Evolutionary conservation across 164 flowering plant genomes (phyloP).

Genomic region (Macadamia integrifolia): DNA sequence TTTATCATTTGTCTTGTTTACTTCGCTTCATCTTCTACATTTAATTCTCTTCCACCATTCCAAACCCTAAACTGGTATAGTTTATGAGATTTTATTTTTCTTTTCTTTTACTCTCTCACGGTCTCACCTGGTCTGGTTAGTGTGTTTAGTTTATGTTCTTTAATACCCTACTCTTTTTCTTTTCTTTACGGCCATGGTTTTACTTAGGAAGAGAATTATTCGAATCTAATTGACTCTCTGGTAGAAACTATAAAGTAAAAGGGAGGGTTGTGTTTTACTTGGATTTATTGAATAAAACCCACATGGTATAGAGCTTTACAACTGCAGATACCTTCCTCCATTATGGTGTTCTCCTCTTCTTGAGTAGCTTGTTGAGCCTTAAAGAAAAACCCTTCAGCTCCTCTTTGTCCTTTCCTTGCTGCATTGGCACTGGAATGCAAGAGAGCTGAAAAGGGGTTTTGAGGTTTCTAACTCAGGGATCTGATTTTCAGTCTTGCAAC

Average conservation of each 20-base stretch:
- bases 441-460: constrained; percentile 13
- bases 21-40: background rate
- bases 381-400: constrained; percentile 9
- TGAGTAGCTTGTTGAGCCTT: constrained; percentile 14
- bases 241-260: constrained; percentile 21
- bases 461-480: constrained; percentile 13
- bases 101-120: no score
- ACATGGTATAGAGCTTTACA: constrained; percentile 39
- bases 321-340: constrained; percentile 53
- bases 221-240: constrained; percentile 6
- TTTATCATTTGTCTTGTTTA: background rate
- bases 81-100: background rate
- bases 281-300: constrained; percentile 26
- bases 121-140: background rate
- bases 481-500: constrained; percentile 8
- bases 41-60: background rate
- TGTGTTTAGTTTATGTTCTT: background rate
- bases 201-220: constrained; percentile 1
- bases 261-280: constrained; percentile 20
- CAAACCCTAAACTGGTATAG: constrained; percentile 8
- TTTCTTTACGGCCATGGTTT: background rate
- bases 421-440: constrained; percentile 25
- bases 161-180: background rate
- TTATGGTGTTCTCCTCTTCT: constrained; percentile 34
- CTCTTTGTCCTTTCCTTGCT: constrained; percentile 14